phyloP scores from a whole-genome alignment of 2,329 filamentous ascomycete species.

The Scytalidium lignicola region DNA sequence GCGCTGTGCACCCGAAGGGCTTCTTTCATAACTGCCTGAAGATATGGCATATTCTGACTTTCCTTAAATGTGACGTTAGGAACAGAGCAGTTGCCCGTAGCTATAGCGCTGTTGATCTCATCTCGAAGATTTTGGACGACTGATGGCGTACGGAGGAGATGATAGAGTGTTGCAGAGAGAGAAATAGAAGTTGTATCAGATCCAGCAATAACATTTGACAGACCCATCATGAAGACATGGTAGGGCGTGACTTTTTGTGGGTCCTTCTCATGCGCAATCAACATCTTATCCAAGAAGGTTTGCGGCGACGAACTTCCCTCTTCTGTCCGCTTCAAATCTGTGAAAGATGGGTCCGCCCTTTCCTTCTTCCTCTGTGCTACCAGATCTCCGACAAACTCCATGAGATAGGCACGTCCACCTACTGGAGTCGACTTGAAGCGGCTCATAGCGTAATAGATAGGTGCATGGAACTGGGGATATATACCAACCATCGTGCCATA shows the following conservation, averaged over 20 bases:
- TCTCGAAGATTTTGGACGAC: slow-evolving; percentile 19
- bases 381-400: slow-evolving; percentile 11
- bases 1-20: slow-evolving; percentile 45
- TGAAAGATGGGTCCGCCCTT: slow-evolving; percentile 10
- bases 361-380: slow-evolving; percentile 12
- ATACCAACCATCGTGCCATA: slow-evolving; percentile 38
- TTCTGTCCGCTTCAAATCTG: not conserved
- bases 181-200: slow-evolving; percentile 30
- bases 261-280: slow-evolving; percentile 31
- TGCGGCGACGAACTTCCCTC: slow-evolving; percentile 13
- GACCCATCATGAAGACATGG: slow-evolving; percentile 25
- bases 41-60: slow-evolving; percentile 40
- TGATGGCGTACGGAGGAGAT: slow-evolving; percentile 27
- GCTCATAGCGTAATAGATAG: slow-evolving; percentile 25
- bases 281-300: slow-evolving; percentile 38
- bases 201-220: slow-evolving; percentile 24
- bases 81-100: slow-evolving; percentile 11
- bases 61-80: slow-evolving; percentile 31
- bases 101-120: slow-evolving; percentile 32
- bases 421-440: slow-evolving; percentile 3
- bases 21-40: slow-evolving; percentile 50
- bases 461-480: slow-evolving; percentile 34
- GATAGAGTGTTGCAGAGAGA: slow-evolving; percentile 30
- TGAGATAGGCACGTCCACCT: slow-evolving; percentile 14
- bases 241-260: slow-evolving; percentile 26